Evolutionary conservation across 2,329 filamentous ascomycete species (phyloP), one percentile per base, ranked within the genome.

Genomic region (Lomentospora prolificans): DNA sequence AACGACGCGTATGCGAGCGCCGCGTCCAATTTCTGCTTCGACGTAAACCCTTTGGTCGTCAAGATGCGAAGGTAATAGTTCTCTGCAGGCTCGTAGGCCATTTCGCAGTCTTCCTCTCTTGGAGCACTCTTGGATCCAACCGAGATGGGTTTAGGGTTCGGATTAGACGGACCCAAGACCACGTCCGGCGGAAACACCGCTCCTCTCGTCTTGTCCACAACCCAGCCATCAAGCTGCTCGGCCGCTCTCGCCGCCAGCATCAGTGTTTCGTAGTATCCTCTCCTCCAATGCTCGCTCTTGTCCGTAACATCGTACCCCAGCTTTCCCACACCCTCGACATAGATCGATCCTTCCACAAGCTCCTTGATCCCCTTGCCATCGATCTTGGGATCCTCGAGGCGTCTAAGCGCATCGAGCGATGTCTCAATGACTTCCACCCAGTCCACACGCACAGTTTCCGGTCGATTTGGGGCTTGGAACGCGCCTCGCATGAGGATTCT

Each of bases 1-100:
- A 88, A 96, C 55, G 89, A 86, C 2, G 87, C 92, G 66, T 91
- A 95, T 1, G 85, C 86, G 44, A 96, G 72, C 3, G 89, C 86
- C 3, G 91, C 90, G 57, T 92, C 85, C 53, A 96, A 75, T 63
- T 84, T 85, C 69, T 97, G 90, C 57, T 82, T 78, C n/a, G 81
- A 77, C 1, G 81, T 85, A 63, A 97, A 89, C 1, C 92, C 92
- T 55, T 80, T 79, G 0, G 89, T 92, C 5, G 85, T 89, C 55
- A 96, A 71, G 51, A 96, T 84, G 64, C 87, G 87, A 69, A 87
- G 79, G 66, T 97, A 97, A 64, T 84, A 90, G 12, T 75, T 79
- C 63, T 94, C 87, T 0, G 92, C 89, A 0, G 80, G 67, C 3
- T 83, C 81, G 58, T 83, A 91, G 2, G 86, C 82, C 5, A 77